phyloP scores from a whole-genome alignment of 257 asterid genomes.

The Agastache rugosa region DNA sequence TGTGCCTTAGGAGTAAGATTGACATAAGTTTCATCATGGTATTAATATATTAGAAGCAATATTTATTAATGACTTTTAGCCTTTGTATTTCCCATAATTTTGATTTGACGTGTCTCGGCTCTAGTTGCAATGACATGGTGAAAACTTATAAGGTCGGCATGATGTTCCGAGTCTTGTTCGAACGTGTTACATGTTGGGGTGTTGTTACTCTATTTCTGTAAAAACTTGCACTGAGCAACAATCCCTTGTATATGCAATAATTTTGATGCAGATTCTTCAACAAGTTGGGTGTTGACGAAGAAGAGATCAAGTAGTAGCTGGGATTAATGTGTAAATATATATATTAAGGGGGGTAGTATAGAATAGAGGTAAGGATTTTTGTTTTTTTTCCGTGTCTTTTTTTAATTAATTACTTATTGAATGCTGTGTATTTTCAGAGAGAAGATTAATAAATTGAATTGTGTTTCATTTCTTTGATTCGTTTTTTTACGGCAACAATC shows the following conservation, averaged over 20 bases:
- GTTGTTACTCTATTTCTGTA: background rate
- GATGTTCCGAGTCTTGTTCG: too few species aligned
- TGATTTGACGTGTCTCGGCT: too few species aligned
- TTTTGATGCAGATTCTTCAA: slow-evolving; percentile 26
- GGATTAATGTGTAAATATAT: slow-evolving; percentile 43
- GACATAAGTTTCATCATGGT: background rate
- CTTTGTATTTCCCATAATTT: too few species aligned
- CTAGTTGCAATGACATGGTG: too few species aligned
- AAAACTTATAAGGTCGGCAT: too few species aligned
- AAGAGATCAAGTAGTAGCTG: slow-evolving; percentile 13
- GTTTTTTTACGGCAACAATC: too few species aligned
- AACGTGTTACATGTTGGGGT: too few species aligned
- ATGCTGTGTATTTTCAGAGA: too few species aligned
- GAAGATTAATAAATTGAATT: too few species aligned
- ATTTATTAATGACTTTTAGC: background rate
- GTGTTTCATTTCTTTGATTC: too few species aligned
- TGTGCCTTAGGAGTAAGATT: background rate
- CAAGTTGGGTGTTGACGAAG: slow-evolving; percentile 9
- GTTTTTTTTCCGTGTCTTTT: too few species aligned
- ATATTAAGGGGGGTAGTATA: slow-evolving; percentile 22
- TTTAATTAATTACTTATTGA: too few species aligned
- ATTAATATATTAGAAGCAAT: background rate
- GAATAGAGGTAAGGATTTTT: slow-evolving; percentile 12
- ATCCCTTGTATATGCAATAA: background rate
- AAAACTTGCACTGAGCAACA: background rate